These are phyloP conservation scores for Agaricales sp. DNA, from an alignment of 1,284 basidiomycete species.

Conservation along the genomic window DNA sequence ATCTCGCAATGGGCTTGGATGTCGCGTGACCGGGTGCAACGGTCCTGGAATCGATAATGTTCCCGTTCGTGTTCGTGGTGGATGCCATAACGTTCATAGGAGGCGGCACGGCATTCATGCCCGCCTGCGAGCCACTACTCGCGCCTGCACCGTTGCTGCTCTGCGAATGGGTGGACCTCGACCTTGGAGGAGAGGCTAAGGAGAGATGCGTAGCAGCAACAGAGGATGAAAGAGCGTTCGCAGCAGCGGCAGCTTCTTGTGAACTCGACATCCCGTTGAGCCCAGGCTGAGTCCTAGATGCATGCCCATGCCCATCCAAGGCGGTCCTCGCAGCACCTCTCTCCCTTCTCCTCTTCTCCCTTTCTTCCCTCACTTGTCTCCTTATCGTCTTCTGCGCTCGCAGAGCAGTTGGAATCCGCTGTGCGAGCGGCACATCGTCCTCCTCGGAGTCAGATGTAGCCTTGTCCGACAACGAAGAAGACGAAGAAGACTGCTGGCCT, in stretches of 20 bases:
- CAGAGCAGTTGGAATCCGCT: constrained; percentile 67
- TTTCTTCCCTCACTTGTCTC: constrained; percentile 56
- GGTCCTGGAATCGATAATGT: not conserved
- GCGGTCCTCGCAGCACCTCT: constrained; percentile 22
- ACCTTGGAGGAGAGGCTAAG: too few species aligned
- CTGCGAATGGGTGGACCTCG: too few species aligned
- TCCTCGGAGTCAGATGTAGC: constrained; percentile 22
- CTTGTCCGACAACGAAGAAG: not conserved
- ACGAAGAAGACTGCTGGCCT: not conserved
- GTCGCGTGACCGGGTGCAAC: not conserved
- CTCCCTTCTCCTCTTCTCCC: constrained; percentile 44
- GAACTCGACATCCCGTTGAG: not conserved
- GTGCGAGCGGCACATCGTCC: constrained; percentile 71
- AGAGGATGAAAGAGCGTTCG: not conserved
- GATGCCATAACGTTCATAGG: too few species aligned
- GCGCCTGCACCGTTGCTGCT: too few species aligned
- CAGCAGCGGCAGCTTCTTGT: not conserved
- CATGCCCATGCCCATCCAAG: not conserved
- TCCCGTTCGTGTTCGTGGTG: not conserved
- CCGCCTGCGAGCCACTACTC: not conserved
- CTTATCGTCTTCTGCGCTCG: constrained; percentile 70
- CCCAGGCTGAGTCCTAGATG: not conserved
- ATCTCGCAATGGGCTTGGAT: not conserved
- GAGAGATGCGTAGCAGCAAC: too few species aligned
- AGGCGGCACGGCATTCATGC: too few species aligned